Base-by-base conservation (phyloP, 2,329 filamentous ascomycete species). In the Claviceps arundinis region DNA sequence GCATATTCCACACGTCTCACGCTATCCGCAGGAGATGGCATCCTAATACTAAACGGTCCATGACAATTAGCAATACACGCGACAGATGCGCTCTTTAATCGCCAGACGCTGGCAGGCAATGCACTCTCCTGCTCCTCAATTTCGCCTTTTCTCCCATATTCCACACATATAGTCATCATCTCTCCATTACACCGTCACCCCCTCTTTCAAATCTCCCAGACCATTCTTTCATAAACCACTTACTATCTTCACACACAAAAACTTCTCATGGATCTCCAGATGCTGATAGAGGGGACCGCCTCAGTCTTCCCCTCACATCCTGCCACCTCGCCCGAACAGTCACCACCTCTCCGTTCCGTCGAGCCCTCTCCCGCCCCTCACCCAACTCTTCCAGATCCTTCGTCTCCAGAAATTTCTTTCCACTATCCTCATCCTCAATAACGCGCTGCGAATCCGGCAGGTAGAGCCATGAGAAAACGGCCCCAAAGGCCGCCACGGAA, bases 391-490 rank as follows among this genome's bases (percentile, higher is more conserved):
- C 74, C 2, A 77, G 67, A 42, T 65, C 72, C 59, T 73, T 74
- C 2, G 69, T 70, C 59, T 73, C 72, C 34, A 73, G 62, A 38
- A 64, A 61, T 19, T 58, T 62, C 57, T 64, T 64, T 8, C 64
- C 67, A 41, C 66, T 65, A 4, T 45, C 43, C 14, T 45, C 43
- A 7, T 45, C 24, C 9, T 62, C 61, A 3, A 59, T 57, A 3
- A 68, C 62, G 55, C 64, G 66, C 60, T 77, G 73, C 1, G 71
- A 59, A 50, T 77, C 69, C 3, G 74, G 74, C 22, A 77, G 62
- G 53, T 76, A 77, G 1, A 72, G 73, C 74, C 74, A 77, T 9
- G 73, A 73, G 59, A 68, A 75, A 37, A 76, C 57, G 37, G 74
- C 74, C 3, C 74, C 74, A 8, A 74, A 59, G 16, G 69, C 68